These are phyloP conservation scores for Cicer yamashitae DNA, from an alignment of 306 rosid genomes.

Conservation along the genomic window DNA sequence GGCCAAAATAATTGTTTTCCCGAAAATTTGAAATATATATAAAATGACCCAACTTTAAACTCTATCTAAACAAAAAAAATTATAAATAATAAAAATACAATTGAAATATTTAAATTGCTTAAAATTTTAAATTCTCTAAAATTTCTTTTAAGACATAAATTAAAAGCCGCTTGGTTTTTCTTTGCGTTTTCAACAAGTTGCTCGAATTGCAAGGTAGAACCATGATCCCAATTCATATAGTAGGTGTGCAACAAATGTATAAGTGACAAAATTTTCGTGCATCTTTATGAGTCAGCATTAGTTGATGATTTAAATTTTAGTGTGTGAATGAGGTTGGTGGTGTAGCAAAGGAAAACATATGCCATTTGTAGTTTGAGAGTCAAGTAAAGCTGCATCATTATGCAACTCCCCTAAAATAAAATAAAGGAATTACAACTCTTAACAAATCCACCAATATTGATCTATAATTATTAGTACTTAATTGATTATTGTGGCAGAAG, in stretches of 20 bases:
- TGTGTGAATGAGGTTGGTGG: slow-evolving; percentile 8
- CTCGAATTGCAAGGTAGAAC: background rate
- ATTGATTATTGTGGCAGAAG: too few relatives aligned
- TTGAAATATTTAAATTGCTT: too few relatives aligned
- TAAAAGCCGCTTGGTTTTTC: background rate
- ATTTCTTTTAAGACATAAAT: background rate
- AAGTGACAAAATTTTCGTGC: slow-evolving; percentile 13
- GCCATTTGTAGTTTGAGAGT: slow-evolving; percentile 34
- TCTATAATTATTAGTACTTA: slow-evolving; percentile 11
- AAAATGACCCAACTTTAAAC: too few relatives aligned
- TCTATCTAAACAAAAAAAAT: too few relatives aligned
- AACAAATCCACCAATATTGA: slow-evolving; percentile 19
- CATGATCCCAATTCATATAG: slow-evolving; percentile 47
- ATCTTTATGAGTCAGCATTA: slow-evolving; percentile 6
- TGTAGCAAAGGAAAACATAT: slow-evolving; percentile 31
- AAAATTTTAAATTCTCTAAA: too few relatives aligned
- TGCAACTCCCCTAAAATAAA: background rate
- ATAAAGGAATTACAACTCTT: slow-evolving; percentile 8
- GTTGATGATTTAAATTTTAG: slow-evolving; percentile 40
- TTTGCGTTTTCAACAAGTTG: background rate
- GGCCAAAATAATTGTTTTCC: too few relatives aligned
- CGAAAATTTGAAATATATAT: too few relatives aligned
- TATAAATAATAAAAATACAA: too few relatives aligned
- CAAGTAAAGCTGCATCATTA: slow-evolving; percentile 35
- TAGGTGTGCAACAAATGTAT: slow-evolving; percentile 37